These are phyloP conservation scores for Hymenoscyphus infarciens DNA, from an alignment of 2,329 filamentous ascomycete species.

Conservation along the genomic window DNA sequence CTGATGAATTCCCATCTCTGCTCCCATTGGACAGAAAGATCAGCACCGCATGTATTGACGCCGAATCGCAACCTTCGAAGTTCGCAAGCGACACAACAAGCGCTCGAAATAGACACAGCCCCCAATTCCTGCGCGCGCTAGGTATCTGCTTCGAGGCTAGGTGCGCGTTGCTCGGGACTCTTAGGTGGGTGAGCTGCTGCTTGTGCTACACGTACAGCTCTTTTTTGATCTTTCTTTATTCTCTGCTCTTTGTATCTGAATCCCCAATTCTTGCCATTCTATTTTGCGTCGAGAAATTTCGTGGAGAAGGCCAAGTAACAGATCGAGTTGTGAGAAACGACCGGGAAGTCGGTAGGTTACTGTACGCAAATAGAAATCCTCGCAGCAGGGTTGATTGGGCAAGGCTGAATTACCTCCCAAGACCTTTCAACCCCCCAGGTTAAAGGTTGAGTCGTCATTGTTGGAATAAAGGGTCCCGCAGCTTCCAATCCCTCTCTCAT, in stretches of 20 bases:
- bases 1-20: not conserved
- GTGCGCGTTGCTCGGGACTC: constrained; percentile 7
- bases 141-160: not conserved
- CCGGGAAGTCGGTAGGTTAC: not conserved
- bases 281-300: not conserved
- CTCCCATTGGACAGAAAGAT: constrained; percentile 20
- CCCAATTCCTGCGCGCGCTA: constrained; percentile 10
- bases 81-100: constrained; percentile 6
- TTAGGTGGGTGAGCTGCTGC: constrained; percentile 5
- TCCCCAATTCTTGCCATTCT: not conserved
- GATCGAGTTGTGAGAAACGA: not conserved
- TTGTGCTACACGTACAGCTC: not conserved
- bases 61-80: not conserved
- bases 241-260: not conserved
- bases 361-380: not conserved
- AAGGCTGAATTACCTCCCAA: constrained; percentile 13
- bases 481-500: not conserved
- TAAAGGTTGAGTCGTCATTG: not conserved
- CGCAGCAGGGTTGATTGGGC: constrained; percentile 13
- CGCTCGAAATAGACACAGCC: constrained; percentile 30
- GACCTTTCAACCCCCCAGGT: not conserved
- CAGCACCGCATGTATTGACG: not conserved
- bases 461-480: not conserved
- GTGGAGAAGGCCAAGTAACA: not conserved
- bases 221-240: constrained; percentile 5